Percentiles rank a stretch among this genome's conserved stretches.
phyloP scores from a whole-genome alignment of 2,329 filamentous ascomycete species.

The Trichoderma gracile region DNA sequence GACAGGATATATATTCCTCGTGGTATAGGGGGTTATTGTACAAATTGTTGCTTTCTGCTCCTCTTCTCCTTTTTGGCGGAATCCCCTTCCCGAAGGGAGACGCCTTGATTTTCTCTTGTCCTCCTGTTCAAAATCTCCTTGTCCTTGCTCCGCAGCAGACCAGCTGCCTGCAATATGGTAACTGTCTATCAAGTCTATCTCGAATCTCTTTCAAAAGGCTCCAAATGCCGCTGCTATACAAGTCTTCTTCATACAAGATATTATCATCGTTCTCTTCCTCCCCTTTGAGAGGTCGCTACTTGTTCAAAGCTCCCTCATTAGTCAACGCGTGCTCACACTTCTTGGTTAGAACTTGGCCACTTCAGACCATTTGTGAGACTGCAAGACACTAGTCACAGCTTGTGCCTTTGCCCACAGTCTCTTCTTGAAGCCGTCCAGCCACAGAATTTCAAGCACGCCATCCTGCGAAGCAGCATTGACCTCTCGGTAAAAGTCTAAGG shows the following conservation, averaged over 20 bases:
- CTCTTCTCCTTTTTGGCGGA: background rate
- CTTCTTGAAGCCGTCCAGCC: slow-evolving; percentile 49
- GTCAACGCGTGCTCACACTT: background rate
- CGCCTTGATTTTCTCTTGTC: background rate
- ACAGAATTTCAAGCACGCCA: slow-evolving; percentile 48
- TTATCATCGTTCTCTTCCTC: background rate
- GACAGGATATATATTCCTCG: slow-evolving; percentile 4
- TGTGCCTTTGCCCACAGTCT: slow-evolving; percentile 45
- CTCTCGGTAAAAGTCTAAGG: slow-evolving; percentile 45
- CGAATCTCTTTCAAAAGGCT: background rate
- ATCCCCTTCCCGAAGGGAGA: background rate
- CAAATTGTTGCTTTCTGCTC: background rate
- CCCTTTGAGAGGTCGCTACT: too few species aligned
- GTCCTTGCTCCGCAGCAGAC: slow-evolving; percentile 9
- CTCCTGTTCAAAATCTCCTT: background rate
- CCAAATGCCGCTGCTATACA: slow-evolving; percentile 18
- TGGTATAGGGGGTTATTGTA: background rate
- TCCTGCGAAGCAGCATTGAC: slow-evolving; percentile 44
- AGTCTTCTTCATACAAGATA: slow-evolving; percentile 8
- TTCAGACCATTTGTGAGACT: slow-evolving; percentile 44
- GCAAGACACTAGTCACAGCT: slow-evolving; percentile 43
- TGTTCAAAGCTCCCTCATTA: too few species aligned
- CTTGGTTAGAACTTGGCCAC: slow-evolving; percentile 34
- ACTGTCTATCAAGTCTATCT: slow-evolving; percentile 17
- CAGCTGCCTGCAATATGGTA: slow-evolving; percentile 22